phyloP scores from a whole-genome alignment of 257 asterid genomes.

The Solanum habrochaites region DNA sequence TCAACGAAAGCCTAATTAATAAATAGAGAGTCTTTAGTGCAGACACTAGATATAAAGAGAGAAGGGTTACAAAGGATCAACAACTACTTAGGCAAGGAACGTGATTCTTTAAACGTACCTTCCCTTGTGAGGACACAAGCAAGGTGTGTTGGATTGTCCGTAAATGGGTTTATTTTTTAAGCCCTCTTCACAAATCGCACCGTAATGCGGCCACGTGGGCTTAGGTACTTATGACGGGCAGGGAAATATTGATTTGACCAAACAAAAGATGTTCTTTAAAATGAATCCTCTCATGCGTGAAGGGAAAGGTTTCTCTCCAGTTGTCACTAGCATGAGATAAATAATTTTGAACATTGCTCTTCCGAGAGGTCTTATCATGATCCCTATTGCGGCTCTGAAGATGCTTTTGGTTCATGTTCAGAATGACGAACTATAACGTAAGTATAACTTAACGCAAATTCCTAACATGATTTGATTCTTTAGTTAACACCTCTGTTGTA shows the following conservation, averaged over 20 bases:
- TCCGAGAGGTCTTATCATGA: slow-evolving; percentile 37
- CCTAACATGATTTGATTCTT: no score
- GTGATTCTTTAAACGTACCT: slow-evolving; percentile 20
- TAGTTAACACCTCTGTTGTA: no score
- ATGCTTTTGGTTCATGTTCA: no score
- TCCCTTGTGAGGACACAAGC: slow-evolving; percentile 44
- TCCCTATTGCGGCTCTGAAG: no score
- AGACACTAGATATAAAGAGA: background rate
- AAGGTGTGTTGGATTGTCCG: slow-evolving; percentile 30
- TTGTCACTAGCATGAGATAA: slow-evolving; percentile 18
- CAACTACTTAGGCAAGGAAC: background rate
- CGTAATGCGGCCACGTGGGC: slow-evolving; percentile 39
- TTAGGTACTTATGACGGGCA: slow-evolving; percentile 12
- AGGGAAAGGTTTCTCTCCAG: slow-evolving; percentile 32
- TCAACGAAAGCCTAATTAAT: background rate
- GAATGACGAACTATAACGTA: no score
- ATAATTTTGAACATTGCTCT: slow-evolving; percentile 6
- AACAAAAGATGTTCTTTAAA: slow-evolving; percentile 17
- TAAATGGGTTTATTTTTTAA: slow-evolving; percentile 21
- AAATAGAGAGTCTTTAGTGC: background rate
- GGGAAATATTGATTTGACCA: slow-evolving; percentile 27
- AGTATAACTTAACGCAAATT: no score
- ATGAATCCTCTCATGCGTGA: slow-evolving; percentile 22
- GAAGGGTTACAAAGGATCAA: background rate
- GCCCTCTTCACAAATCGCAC: slow-evolving; percentile 25